These are phyloP conservation scores for Hypomyces rosellus DNA, from an alignment of 2,329 filamentous ascomycete genomes.

Conservation along the genomic window DNA sequence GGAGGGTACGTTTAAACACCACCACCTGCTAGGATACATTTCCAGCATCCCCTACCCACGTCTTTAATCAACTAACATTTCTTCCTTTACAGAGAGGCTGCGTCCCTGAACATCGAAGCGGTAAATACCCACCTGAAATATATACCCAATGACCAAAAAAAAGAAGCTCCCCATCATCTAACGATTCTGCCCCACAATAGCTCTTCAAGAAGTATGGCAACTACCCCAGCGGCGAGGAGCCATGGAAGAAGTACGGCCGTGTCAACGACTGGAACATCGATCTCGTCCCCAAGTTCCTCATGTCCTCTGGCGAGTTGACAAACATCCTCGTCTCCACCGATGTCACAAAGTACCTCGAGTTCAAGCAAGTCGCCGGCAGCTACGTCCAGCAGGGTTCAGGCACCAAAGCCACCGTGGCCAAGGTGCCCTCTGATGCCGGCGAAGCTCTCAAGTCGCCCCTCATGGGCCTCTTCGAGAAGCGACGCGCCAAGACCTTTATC, in stretches of 20 bases:
- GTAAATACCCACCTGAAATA: conserved; percentile 41
- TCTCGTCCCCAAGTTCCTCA: conserved; percentile 94
- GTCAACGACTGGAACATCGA: conserved; percentile 99
- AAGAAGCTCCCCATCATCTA: neutral
- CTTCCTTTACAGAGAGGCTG: conserved; percentile 60
- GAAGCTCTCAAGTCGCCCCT: conserved; percentile 89
- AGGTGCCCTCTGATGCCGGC: conserved; percentile 87
- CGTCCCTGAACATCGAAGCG: conserved; percentile 92
- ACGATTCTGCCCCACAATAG: conserved; percentile 36
- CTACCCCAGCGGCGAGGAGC: conserved; percentile 70
- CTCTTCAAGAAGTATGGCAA: conserved; percentile 97
- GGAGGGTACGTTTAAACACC: conserved; percentile 65
- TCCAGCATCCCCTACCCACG: neutral
- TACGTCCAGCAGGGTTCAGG: conserved; percentile 85
- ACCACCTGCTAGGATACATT: neutral
- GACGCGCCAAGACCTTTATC: conserved; percentile 91
- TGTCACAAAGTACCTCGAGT: conserved; percentile 81
- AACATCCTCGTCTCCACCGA: conserved; percentile 98
- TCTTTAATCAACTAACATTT: neutral
- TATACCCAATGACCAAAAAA: neutral
- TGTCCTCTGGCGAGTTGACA: conserved; percentile 96
- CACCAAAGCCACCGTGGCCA: conserved; percentile 85
- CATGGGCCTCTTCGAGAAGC: conserved; percentile 98
- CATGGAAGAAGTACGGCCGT: conserved; percentile 96
- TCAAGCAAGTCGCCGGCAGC: conserved; percentile 92